A percentile compares a stretch with the other conserved stretches of the same genome.
Conservation (phyloP, 108 stramenopile species). For the Pseudonitzschia pungens region DNA sequence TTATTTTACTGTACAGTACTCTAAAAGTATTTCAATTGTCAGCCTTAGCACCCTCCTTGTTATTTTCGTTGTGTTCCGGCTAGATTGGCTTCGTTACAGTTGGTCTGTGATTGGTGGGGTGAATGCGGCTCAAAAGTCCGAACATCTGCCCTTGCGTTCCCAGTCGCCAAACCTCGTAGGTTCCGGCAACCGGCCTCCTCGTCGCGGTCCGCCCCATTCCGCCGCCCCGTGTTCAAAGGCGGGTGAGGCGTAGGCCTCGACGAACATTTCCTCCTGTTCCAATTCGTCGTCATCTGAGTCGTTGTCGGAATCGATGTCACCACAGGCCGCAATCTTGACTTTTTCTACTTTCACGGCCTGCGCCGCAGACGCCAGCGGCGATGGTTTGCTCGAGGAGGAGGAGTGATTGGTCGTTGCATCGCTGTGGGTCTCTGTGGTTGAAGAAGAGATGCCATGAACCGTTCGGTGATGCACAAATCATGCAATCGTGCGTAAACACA, state of each 20-base stretch:
- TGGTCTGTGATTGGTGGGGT: no score
- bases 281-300: constrained; percentile 86
- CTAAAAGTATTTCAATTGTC: no score
- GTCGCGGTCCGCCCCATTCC: constrained; percentile 96
- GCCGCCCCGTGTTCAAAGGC: constrained; percentile 55
- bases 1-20: no score
- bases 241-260: constrained; percentile 55
- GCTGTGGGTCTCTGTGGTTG: not conserved
- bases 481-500: not conserved
- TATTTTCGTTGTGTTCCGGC: no score
- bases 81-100: no score
- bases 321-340: constrained; percentile 27
- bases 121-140: constrained; percentile 76
- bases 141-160: constrained; percentile 96
- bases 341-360: constrained; percentile 22
- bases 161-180: constrained; percentile 98
- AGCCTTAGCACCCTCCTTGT: no score
- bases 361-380: not conserved
- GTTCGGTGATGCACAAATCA: not conserved
- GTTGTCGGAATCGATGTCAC: constrained; percentile 28
- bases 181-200: constrained; percentile 90
- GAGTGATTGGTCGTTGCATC: not conserved
- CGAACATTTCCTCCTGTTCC: constrained; percentile 93
- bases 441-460: not conserved
- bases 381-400: not conserved